A percentile compares a stretch with the other conserved stretches of the same genome.
Evolutionary conservation across 345 rosid genomes (phyloP).

Genomic region (Citrus reticulata): DNA sequence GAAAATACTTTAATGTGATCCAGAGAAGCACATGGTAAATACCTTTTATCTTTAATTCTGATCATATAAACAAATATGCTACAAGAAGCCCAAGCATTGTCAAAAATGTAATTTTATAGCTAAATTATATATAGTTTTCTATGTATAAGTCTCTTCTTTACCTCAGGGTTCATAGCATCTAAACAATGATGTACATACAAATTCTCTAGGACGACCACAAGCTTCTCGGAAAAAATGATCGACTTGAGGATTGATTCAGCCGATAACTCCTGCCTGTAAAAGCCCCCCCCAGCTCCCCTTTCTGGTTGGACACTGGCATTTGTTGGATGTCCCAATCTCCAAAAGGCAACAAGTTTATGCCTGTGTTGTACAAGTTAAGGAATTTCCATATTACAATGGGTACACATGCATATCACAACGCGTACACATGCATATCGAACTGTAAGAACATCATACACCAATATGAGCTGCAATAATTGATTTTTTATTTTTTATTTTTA

Average conservation of each 20-base stretch:
- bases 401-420: neutral
- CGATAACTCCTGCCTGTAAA: slow-evolving; percentile 29
- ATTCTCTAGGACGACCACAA: neutral
- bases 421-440: neutral
- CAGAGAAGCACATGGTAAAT: neutral
- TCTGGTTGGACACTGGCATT: slow-evolving; percentile 17
- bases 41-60: neutral
- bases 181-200: neutral
- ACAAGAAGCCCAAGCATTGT: neutral
- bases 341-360: slow-evolving; percentile 25
- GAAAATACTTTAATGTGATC: neutral
- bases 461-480: neutral
- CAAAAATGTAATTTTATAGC: neutral
- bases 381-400: neutral
- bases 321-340: slow-evolving; percentile 22
- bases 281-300: slow-evolving; percentile 16
- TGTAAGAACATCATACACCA: neutral
- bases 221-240: neutral
- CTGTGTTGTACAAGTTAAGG: slow-evolving; percentile 21
- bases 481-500: neutral
- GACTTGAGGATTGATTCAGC: slow-evolving; percentile 13
- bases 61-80: neutral
- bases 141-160: neutral
- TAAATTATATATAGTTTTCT: neutral
- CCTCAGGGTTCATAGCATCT: neutral